Evolutionary conservation across 2,329 filamentous ascomycete genomes (phyloP).

Genomic region (Fusarium staphyleae): DNA sequence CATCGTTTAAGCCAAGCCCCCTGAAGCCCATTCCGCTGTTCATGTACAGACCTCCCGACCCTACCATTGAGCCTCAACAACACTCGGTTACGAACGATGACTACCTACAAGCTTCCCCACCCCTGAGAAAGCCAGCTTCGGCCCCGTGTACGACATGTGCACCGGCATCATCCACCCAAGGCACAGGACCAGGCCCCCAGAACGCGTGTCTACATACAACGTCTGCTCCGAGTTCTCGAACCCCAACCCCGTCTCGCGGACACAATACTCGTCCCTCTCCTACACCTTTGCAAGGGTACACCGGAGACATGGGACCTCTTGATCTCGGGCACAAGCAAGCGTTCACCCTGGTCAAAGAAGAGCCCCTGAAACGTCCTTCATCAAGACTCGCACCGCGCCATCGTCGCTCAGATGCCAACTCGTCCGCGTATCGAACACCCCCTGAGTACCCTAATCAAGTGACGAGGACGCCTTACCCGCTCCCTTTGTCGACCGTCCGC

Average conservation of each 20-base stretch:
- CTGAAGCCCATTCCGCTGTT: conserved; percentile 60
- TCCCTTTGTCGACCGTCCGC: conserved; percentile 21
- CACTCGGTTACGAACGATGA: conserved; percentile 14
- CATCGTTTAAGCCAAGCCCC: conserved; percentile 56
- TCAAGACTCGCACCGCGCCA: conserved; percentile 40
- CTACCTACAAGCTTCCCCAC: conserved; percentile 20
- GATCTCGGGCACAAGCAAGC: conserved; percentile 26
- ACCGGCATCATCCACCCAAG: neutral
- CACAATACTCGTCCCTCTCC: neutral
- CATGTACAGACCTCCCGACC: conserved; percentile 48
- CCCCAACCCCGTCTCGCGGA: conserved; percentile 4
- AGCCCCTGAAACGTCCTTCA: conserved; percentile 51
- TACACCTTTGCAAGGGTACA: neutral
- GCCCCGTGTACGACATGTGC: conserved; percentile 8
- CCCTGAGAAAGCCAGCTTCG: conserved; percentile 12
- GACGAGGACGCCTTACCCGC: conserved; percentile 21
- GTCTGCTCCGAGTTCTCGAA: conserved; percentile 1
- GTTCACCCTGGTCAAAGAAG: conserved; percentile 43
- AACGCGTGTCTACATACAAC: neutral
- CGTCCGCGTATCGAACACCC: conserved; percentile 43
- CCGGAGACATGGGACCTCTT: conserved; percentile 4
- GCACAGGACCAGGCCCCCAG: neutral
- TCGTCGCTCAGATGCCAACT: conserved; percentile 32
- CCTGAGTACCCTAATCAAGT: conserved; percentile 40
- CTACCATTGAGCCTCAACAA: conserved; percentile 14